phyloP scores from a whole-genome alignment of 805 yeast genomes.

The Saturnispora serradocipensis region DNA sequence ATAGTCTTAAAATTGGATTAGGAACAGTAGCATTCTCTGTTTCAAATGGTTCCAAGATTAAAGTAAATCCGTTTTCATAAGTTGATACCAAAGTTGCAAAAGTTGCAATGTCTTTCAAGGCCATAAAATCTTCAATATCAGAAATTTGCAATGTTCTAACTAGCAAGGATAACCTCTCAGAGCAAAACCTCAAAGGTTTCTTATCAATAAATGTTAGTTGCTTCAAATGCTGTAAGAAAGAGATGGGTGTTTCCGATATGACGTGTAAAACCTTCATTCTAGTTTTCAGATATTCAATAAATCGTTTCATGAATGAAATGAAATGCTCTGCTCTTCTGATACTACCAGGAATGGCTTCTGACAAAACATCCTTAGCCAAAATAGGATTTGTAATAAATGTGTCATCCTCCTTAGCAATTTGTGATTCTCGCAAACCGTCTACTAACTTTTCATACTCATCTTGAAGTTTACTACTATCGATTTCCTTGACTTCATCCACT shows the following conservation, averaged over 20 bases:
- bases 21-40: slow-evolving; percentile 92
- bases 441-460: slow-evolving; percentile 88
- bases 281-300: slow-evolving; percentile 89
- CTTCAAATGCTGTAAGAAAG: slow-evolving; percentile 86
- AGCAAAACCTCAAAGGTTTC: slow-evolving; percentile 85
- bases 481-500: slow-evolving; percentile 75
- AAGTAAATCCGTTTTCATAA: slow-evolving; percentile 84
- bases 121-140: slow-evolving; percentile 85
- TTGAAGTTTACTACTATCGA: slow-evolving; percentile 76
- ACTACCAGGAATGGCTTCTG: slow-evolving; percentile 95
- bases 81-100: slow-evolving; percentile 95
- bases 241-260: slow-evolving; percentile 93
- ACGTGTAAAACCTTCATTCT: slow-evolving; percentile 97
- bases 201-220: slow-evolving; percentile 87
- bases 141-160: slow-evolving; percentile 83
- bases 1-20: slow-evolving; percentile 85
- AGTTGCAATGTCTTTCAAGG: slow-evolving; percentile 90
- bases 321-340: slow-evolving; percentile 96
- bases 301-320: slow-evolving; percentile 82
- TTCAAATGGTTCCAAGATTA: slow-evolving; percentile 92
- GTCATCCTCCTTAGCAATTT: slow-evolving; percentile 50
- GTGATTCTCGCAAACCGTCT: slow-evolving; percentile 79
- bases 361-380: slow-evolving; percentile 71
- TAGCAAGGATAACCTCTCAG: slow-evolving; percentile 79
- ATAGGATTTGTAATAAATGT: slow-evolving; percentile 81